Evolutionary conservation across 257 asterid genomes (phyloP).

Genomic region (Solanum chiquidenum): DNA sequence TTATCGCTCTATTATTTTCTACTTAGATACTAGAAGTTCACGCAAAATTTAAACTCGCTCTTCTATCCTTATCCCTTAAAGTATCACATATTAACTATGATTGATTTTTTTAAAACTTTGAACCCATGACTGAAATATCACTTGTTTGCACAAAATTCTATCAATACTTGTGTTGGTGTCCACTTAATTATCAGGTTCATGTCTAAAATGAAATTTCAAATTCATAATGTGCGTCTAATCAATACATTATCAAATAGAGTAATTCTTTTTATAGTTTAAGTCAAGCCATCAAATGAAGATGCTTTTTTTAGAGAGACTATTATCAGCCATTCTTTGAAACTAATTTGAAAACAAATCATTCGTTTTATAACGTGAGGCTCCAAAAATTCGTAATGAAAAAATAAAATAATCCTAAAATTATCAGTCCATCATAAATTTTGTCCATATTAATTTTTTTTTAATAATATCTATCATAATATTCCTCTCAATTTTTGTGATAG

Average conservation of each 20-base stretch:
- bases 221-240: background rate
- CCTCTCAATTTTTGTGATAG: background rate
- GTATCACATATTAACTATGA: background rate
- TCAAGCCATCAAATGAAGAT: background rate
- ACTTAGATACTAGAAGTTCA: background rate
- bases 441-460: background rate
- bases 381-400: background rate
- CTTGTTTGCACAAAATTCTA: background rate
- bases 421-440: background rate
- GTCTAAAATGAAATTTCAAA: background rate
- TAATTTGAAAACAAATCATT: background rate
- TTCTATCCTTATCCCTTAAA: background rate
- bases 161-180: background rate
- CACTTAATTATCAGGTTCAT: background rate
- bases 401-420: background rate
- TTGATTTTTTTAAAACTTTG: background rate
- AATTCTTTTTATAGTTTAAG: background rate
- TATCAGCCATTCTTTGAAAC: background rate
- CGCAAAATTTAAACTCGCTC: background rate
- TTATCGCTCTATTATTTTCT: background rate
- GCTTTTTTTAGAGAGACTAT: background rate
- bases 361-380: background rate
- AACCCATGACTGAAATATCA: background rate
- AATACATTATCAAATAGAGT: background rate
- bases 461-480: background rate